A percentile compares a stretch with the other conserved stretches of the same genome.
Conservation (phyloP, 306 rosid genomes). For the Castanea crenata region DNA sequence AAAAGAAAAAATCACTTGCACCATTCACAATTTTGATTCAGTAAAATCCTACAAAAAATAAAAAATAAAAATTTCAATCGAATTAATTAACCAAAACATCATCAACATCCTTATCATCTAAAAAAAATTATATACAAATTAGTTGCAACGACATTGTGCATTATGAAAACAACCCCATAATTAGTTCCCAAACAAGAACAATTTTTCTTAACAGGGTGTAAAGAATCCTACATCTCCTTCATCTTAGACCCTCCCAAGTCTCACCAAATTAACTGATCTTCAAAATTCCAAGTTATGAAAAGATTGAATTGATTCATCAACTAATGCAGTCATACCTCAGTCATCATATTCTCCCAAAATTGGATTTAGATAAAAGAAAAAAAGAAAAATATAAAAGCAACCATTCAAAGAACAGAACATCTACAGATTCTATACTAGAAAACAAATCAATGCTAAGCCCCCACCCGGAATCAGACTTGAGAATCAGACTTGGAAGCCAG, state of each 20-base stretch:
- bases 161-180: background rate
- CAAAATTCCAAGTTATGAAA: background rate
- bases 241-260: background rate
- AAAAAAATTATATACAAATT: background rate
- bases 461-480: no score
- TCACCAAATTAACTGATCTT: background rate
- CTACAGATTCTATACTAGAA: background rate
- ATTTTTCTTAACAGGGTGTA: background rate
- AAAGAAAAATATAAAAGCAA: background rate
- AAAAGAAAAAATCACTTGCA: background rate
- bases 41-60: background rate
- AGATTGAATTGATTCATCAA: background rate
- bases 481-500: background rate
- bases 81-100: background rate
- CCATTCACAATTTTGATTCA: background rate
- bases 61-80: background rate
- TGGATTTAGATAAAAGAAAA: background rate
- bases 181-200: background rate
- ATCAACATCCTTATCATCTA: background rate
- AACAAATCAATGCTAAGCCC: constrained; percentile 10
- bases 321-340: background rate
- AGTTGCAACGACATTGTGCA: background rate
- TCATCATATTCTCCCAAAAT: background rate
- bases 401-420: background rate
- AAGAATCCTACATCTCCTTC: background rate